Percentiles rank a stretch among this genome's conserved stretches.
Conservation (phyloP, 768 basidiomycete species). For the Podaxis pistillaris region DNA sequence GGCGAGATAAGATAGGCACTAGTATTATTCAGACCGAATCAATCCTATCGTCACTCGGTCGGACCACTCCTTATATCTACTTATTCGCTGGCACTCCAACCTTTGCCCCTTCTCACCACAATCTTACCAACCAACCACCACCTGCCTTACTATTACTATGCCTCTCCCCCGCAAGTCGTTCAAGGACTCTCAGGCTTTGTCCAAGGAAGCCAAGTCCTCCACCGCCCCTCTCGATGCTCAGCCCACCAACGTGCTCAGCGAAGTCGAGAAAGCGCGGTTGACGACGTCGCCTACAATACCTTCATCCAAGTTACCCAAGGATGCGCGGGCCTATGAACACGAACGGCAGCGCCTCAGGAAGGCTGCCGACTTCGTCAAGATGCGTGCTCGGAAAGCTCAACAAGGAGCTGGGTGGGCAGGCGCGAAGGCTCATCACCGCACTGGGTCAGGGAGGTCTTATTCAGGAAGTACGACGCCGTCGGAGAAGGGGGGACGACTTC, state of each 20-base stretch:
- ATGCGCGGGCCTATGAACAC: constrained; percentile 16
- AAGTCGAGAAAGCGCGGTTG: neutral
- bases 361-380: constrained; percentile 18
- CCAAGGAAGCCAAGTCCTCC: neutral
- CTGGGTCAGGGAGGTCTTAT: constrained; percentile 1
- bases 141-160: constrained; percentile 1
- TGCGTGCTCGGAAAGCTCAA: constrained; percentile 17
- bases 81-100: constrained; percentile 12
- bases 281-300: neutral
- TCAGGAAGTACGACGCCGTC: neutral
- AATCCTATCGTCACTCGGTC: constrained; percentile 7
- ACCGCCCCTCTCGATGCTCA: neutral
- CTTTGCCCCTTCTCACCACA: constrained; percentile 1
- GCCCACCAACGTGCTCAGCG: neutral
- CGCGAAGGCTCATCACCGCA: neutral
- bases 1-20: constrained; percentile 12
- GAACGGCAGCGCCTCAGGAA: constrained; percentile 19
- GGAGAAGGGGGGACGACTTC: constrained; percentile 9
- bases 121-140: constrained; percentile 2
- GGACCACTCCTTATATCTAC: constrained; percentile 11
- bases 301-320: constrained; percentile 9
- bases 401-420: constrained; percentile 7
- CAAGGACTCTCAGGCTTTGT: constrained; percentile 1
- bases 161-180: constrained; percentile 10
- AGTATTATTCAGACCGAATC: constrained; percentile 2